These are phyloP conservation scores for Pythium brachiatum DNA, from an alignment of 352 stramenopile species.

Conservation along the genomic window DNA sequence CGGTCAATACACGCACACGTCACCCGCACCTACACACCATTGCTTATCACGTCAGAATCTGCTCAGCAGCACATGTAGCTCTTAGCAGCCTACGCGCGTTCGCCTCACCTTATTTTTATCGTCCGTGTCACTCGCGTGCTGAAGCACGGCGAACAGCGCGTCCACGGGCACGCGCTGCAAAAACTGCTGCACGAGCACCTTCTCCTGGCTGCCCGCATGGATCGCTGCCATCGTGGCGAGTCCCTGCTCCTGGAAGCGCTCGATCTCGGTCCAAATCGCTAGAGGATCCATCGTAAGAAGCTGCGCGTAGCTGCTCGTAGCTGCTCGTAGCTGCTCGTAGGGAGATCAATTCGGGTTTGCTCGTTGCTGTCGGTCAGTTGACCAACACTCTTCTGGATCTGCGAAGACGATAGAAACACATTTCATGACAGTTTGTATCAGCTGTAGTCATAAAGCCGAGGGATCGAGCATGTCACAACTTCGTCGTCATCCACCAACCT, in stretches of 20 bases:
- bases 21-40: slow-evolving; percentile 56
- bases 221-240: slow-evolving; percentile 52
- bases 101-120: slow-evolving; percentile 53
- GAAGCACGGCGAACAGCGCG: slow-evolving; percentile 68
- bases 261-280: slow-evolving; percentile 48
- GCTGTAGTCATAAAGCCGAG: neutral
- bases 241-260: slow-evolving; percentile 61
- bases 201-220: slow-evolving; percentile 39
- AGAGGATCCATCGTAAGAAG: slow-evolving; percentile 20
- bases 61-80: neutral
- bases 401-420: neutral
- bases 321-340: neutral
- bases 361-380: slow-evolving; percentile 4
- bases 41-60: too few species aligned
- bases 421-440: neutral
- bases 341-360: neutral
- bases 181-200: slow-evolving; percentile 57
- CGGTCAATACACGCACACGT: slow-evolving; percentile 76
- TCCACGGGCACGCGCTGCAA: slow-evolving; percentile 60
- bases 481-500: too few species aligned
- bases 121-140: slow-evolving; percentile 66
- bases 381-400: slow-evolving; percentile 19
- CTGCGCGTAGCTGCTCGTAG: neutral
- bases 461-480: neutral
- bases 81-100: neutral